Conservation (phyloP, 768 basidiomycete species). For the Sarcomyxa edulis region DNA sequence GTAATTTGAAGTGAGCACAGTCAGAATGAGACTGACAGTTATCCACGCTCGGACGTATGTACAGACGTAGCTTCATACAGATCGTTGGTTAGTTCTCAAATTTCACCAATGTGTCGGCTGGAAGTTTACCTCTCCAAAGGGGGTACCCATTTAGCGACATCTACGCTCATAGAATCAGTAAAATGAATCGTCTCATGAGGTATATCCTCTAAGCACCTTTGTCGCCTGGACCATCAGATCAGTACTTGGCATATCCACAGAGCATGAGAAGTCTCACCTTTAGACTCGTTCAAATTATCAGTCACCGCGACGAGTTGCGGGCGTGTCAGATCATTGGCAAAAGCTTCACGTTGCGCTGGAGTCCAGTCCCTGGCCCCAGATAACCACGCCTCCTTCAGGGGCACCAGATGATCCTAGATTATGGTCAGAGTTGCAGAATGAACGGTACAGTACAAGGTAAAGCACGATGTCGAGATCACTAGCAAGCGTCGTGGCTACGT, state of each 20-base stretch:
- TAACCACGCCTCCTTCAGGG: conserved; percentile 54
- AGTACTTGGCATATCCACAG: neutral
- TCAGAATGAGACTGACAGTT: too few relatives aligned
- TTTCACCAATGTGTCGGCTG: too few relatives aligned
- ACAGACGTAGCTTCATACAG: conserved; percentile 46
- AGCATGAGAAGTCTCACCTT: conserved; percentile 24
- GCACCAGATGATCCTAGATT: conserved; percentile 47
- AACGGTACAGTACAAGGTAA: neutral
- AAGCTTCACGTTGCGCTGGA: conserved; percentile 39
- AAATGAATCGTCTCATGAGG: neutral
- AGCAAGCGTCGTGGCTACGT: conserved; percentile 33
- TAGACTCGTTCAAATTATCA: conserved; percentile 40
- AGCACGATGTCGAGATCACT: conserved; percentile 49
- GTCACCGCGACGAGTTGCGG: conserved; percentile 52
- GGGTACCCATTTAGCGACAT: conserved; percentile 47
- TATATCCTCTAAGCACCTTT: too few relatives aligned
- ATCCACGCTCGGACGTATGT: conserved; percentile 52
- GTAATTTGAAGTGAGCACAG: too few relatives aligned
- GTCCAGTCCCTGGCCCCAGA: conserved; percentile 53
- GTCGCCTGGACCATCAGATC: conserved; percentile 27
- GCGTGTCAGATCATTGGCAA: conserved; percentile 50
- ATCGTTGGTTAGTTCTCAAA: too few relatives aligned
- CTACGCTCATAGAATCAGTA: conserved; percentile 16
- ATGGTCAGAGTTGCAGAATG: neutral
- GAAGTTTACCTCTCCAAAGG: too few relatives aligned